Percentiles rank a stretch among this genome's conserved stretches.
These are phyloP conservation scores for Allium sativum DNA, from an alignment of 106 monocot genomes.

Conservation along the genomic window DNA sequence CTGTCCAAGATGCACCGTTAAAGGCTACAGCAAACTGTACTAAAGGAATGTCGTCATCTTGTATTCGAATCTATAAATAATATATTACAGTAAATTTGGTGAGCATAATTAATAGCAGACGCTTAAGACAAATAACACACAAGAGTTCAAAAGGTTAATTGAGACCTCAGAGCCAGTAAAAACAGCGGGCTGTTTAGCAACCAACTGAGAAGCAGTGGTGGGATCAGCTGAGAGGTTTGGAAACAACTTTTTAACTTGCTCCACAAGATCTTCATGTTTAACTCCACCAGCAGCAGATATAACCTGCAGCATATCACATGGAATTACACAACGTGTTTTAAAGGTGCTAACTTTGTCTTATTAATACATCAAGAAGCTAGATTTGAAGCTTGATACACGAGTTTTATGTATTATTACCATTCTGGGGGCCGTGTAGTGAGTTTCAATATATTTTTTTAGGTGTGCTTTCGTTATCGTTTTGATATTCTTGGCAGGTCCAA, in stretches of 20 bases:
- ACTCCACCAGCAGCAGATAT: slow-evolving; percentile 92
- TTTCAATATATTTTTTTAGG: slow-evolving; percentile 70
- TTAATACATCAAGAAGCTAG: too few relatives aligned
- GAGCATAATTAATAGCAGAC: neutral
- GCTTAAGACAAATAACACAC: too few relatives aligned
- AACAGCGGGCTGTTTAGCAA: slow-evolving; percentile 63
- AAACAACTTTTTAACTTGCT: slow-evolving; percentile 74
- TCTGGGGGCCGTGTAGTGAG: slow-evolving; percentile 78
- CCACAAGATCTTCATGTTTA: slow-evolving; percentile 78
- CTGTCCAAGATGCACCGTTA: slow-evolving; percentile 71
- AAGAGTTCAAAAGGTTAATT: neutral
- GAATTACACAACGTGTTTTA: too few relatives aligned
- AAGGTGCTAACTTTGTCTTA: too few relatives aligned
- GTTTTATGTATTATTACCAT: slow-evolving; percentile 33
- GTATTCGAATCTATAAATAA: slow-evolving; percentile 53
- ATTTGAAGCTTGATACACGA: too few relatives aligned
- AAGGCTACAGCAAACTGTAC: slow-evolving; percentile 93
- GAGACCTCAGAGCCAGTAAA: slow-evolving; percentile 95
- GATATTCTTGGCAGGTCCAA: slow-evolving; percentile 69
- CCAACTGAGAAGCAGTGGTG: slow-evolving; percentile 61
- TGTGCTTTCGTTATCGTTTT: slow-evolving; percentile 63
- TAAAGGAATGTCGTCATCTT: slow-evolving; percentile 75
- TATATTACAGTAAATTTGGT: neutral
- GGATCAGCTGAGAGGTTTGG: slow-evolving; percentile 62
- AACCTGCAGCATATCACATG: slow-evolving; percentile 26